Evolutionary conservation across 768 basidiomycete genomes (phyloP).

Genomic region (Pholiota molesta): DNA sequence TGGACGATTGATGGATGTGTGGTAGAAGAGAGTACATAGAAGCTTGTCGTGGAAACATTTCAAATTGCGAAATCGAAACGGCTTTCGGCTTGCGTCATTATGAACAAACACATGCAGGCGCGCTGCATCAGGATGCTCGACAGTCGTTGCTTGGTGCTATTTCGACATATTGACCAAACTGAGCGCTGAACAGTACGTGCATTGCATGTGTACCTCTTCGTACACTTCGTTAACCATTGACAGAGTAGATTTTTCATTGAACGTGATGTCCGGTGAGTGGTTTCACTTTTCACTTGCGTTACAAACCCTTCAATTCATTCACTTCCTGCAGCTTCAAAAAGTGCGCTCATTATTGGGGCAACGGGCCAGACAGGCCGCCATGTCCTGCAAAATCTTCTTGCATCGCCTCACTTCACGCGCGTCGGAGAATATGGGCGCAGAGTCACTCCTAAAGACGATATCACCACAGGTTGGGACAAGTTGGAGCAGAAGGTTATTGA

Average conservation of each 20-base stretch:
- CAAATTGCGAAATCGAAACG: no score
- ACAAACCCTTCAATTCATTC: background rate
- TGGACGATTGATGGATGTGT: no score
- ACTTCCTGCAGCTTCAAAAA: slow-evolving; percentile 26
- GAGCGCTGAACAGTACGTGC: background rate
- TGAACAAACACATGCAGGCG: no score
- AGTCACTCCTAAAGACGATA: slow-evolving; percentile 46
- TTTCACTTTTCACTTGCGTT: background rate
- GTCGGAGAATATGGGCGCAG: slow-evolving; percentile 75
- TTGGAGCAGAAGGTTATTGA: slow-evolving; percentile 69
- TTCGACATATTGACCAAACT: background rate
- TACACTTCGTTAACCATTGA: background rate
- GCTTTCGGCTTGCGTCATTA: no score
- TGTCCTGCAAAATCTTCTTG: slow-evolving; percentile 64
- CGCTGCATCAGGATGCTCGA: no score
- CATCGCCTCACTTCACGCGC: slow-evolving; percentile 52
- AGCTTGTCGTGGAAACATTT: no score
- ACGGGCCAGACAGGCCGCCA: slow-evolving; percentile 72
- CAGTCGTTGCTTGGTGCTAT: background rate
- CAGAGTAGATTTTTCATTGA: background rate
- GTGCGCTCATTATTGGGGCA: slow-evolving; percentile 75
- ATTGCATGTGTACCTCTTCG: background rate
- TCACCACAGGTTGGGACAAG: slow-evolving; percentile 52
- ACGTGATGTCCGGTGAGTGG: background rate
- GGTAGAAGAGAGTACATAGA: no score